These are phyloP conservation scores for Datura wrightii DNA, from an alignment of 257 asterid genomes.

Conservation along the genomic window DNA sequence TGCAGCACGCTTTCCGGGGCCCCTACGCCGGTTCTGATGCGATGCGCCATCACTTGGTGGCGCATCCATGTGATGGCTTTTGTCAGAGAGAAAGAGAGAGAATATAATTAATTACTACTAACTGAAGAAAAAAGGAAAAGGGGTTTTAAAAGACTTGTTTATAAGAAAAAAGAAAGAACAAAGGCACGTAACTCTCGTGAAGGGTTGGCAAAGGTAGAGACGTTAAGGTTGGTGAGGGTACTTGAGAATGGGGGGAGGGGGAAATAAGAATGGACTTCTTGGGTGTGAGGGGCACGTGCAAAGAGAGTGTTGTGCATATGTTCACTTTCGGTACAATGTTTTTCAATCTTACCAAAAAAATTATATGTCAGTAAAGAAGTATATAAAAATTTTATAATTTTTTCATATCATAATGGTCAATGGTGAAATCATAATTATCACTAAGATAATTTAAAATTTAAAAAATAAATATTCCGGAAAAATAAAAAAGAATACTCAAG, in stretches of 20 bases:
- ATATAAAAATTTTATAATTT: too few relatives aligned
- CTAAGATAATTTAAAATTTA: too few relatives aligned
- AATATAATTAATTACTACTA: neutral
- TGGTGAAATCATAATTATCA: too few relatives aligned
- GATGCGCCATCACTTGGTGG: slow-evolving; percentile 44
- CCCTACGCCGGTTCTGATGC: slow-evolving; percentile 44
- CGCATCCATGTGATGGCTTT: slow-evolving; percentile 53
- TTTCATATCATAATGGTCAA: too few relatives aligned
- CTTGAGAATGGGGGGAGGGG: neutral
- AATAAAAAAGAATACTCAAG: too few relatives aligned
- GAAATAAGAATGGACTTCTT: slow-evolving; percentile 20
- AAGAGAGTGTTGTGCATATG: slow-evolving; percentile 63
- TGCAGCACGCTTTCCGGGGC: slow-evolving; percentile 41
- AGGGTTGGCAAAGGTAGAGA: slow-evolving; percentile 52
- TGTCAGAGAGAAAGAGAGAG: neutral
- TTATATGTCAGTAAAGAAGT: too few relatives aligned
- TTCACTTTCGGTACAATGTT: too few relatives aligned
- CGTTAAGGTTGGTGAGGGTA: slow-evolving; percentile 38
- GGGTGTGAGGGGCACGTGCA: slow-evolving; percentile 75
- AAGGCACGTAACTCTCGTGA: slow-evolving; percentile 84
- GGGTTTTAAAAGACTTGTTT: slow-evolving; percentile 28
- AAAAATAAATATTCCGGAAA: too few relatives aligned
- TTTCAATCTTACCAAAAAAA: neutral
- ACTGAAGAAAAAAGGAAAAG: neutral
- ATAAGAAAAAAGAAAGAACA: slow-evolving; percentile 38